Evolutionary conservation across 306 rosid genomes (phyloP).

Genomic region (Amphicarpaea edgeworthii): DNA sequence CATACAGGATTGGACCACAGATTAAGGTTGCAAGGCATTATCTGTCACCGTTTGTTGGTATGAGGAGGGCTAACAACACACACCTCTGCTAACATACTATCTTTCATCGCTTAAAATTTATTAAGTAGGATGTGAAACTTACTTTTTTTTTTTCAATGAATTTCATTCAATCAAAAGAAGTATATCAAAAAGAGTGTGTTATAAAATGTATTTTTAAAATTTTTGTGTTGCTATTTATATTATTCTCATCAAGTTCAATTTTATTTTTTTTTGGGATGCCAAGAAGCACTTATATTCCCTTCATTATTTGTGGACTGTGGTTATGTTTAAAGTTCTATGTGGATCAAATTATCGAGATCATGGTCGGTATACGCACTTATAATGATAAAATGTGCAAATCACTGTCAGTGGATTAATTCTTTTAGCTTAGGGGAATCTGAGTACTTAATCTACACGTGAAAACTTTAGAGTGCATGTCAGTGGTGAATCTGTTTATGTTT

Average conservation of each 20-base stretch:
- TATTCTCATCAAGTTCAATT: constrained; percentile 33
- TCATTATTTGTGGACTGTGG: not conserved
- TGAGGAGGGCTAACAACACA: too few relatives aligned
- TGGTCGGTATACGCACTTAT: not conserved
- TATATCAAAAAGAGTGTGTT: too few relatives aligned
- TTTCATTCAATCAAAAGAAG: too few relatives aligned
- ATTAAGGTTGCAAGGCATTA: constrained; percentile 20
- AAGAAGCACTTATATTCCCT: constrained; percentile 1
- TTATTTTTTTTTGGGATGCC: not conserved
- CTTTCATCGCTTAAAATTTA: too few relatives aligned
- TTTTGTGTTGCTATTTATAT: constrained; percentile 16
- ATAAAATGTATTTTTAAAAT: too few relatives aligned
- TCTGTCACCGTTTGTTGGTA: not conserved
- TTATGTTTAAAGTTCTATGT: not conserved
- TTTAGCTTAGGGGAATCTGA: not conserved
- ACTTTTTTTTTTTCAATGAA: too few relatives aligned
- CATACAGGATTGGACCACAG: constrained; percentile 5
- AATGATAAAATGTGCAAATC: constrained; percentile 33
- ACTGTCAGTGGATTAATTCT: constrained; percentile 36
- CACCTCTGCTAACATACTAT: too few relatives aligned
- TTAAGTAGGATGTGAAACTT: too few relatives aligned
- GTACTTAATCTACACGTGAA: constrained; percentile 32
- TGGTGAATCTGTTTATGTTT: not conserved
- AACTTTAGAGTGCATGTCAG: not conserved
- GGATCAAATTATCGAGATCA: constrained; percentile 3